phyloP scores from a whole-genome alignment of 805 yeast species.

The Debaryomyces castellii region DNA sequence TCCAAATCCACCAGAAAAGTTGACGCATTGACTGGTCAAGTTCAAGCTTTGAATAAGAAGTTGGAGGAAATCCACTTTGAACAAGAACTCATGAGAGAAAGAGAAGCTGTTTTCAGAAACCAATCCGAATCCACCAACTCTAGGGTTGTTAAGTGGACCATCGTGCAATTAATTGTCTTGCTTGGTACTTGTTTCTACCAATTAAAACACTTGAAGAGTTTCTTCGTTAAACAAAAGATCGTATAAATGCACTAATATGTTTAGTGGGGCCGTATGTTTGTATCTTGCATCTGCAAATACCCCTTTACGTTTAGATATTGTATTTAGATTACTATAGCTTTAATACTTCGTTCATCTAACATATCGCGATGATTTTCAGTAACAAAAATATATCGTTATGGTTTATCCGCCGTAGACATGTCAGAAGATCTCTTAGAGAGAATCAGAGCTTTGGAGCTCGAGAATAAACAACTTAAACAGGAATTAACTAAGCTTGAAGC shows the following conservation, averaged over 20 bases:
- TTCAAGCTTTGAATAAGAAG: slow-evolving; percentile 38
- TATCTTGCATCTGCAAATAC: too few species aligned
- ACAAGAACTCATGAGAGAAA: slow-evolving; percentile 60
- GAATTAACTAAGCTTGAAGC: background rate
- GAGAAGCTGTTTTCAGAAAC: slow-evolving; percentile 77
- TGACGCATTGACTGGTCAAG: slow-evolving; percentile 37
- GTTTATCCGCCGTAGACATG: background rate
- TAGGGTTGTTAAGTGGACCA: slow-evolving; percentile 70
- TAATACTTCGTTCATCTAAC: background rate
- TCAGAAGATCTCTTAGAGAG: slow-evolving; percentile 20
- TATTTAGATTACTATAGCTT: background rate
- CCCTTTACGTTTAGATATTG: background rate
- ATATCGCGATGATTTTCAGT: background rate
- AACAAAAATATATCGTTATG: background rate
- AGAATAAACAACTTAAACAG: slow-evolving; percentile 11
- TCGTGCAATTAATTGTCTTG: slow-evolving; percentile 68
- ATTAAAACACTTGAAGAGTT: slow-evolving; percentile 70
- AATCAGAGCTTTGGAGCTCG: slow-evolving; percentile 18
- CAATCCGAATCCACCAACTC: slow-evolving; percentile 74
- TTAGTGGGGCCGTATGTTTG: background rate
- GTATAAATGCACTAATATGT: slow-evolving; percentile 38
- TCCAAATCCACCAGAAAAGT: slow-evolving; percentile 56
- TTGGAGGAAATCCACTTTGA: slow-evolving; percentile 42
- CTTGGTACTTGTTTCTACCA: slow-evolving; percentile 73
- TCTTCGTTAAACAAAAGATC: slow-evolving; percentile 85